A percentile compares a stretch with the other conserved stretches of the same genome.
phyloP scores from a whole-genome alignment of 345 rosid genomes.

The Eucalyptus brandiana region DNA sequence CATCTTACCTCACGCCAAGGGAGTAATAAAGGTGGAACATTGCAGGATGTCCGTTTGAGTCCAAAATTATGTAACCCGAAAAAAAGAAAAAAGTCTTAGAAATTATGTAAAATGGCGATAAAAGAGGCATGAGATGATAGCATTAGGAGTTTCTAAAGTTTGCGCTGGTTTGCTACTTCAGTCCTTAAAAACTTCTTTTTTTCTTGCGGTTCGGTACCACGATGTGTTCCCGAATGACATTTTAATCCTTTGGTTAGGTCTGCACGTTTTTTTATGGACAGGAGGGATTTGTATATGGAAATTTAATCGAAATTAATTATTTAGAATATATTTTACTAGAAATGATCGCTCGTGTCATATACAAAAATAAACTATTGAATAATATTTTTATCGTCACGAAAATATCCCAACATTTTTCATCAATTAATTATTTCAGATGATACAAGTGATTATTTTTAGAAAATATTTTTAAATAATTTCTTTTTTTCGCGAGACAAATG shows the following conservation, averaged over 20 bases:
- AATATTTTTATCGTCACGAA: not conserved
- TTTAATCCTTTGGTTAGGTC: not conserved
- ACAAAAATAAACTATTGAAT: not conserved
- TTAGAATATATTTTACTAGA: not conserved
- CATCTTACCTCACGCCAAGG: not conserved
- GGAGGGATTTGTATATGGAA: not conserved
- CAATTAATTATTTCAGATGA: not conserved
- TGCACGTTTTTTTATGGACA: not conserved
- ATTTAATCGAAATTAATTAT: not conserved
- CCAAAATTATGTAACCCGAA: no score
- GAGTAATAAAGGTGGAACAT: no score
- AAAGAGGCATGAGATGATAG: not conserved
- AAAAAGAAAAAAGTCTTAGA: not conserved
- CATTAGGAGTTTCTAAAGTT: not conserved
- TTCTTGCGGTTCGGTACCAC: not conserved
- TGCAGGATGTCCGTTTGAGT: no score
- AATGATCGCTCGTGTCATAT: rapidly evolving
- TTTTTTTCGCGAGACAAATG: rapidly evolving
- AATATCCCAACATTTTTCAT: not conserved
- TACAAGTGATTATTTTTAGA: rapidly evolving
- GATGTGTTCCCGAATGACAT: not conserved
- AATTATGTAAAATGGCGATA: not conserved
- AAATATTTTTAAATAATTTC: not conserved
- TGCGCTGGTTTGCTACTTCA: not conserved
- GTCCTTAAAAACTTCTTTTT: not conserved